Evolutionary conservation across 1,284 basidiomycete genomes (phyloP), one percentile per base, ranked within the genome.

Genomic region (Mycosarcoma maydis): DNA sequence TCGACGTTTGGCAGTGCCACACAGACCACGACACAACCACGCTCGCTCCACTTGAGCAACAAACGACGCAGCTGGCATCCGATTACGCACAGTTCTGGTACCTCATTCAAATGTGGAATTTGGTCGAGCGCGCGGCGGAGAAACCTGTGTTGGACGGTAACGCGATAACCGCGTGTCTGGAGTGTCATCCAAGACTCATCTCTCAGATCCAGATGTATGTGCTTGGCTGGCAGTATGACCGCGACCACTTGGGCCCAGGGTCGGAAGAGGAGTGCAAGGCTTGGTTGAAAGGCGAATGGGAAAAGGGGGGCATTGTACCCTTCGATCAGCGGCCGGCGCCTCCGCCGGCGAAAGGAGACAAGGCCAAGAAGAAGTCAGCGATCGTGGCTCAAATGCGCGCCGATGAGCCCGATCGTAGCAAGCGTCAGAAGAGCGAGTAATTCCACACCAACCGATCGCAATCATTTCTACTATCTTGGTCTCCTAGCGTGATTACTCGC

Each of bases 71-170:
- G n/a, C 42, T 65, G 19, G 56, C 61, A 2, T 24, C 40, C 16
- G 59, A 57, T 32, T 71, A 73, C 36, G 47, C 54, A 8, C 38
- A 38, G 11, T 72, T 80, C 38, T 75, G 72, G 74, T 44, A 42
- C 13, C 43, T 48, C 5, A 53, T 75, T n/a, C 17, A 49, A 33
- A 27, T 58, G 22, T 50, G 52, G 34, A 24, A 55, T 4, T 34
- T 78, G 32, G 40, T 54, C 3, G 53, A 46, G 20, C 46, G 67
- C 3, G 55, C 67, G 4, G 56, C 65, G 16, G 61, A 71, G 38
- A 75, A 72, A 39, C 70, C 73, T 2, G 14, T 71, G 10, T 29
- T 80, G 42, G 77, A 78, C 27, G 80, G 80, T 9, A 74, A 68
- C 37, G 71, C 62, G 6, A 60, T 81, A 27, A 65, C 57, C 6